Evolutionary conservation across 768 basidiomycete genomes (phyloP), one percentile per base, ranked within the genome.

Genomic region (Tylopilus rubrobrunneus): DNA sequence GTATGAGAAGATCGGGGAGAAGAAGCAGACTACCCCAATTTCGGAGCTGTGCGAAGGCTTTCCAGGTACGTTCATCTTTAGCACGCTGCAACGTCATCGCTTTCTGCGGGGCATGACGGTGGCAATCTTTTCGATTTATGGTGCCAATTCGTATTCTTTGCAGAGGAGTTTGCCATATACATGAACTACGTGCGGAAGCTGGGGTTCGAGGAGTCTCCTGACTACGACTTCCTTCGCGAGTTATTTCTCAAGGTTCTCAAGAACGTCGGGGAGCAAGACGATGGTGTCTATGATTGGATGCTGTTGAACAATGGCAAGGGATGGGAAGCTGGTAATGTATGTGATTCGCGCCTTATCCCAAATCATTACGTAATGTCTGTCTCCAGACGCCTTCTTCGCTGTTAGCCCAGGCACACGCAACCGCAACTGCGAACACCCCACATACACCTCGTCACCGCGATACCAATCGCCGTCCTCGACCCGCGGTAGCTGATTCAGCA

Each of bases 1-100:
- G 76, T 99, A 99, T 69, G 97, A 99, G 74, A 98, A 98, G 78
- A 99, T 99, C 61, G 97, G 96, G 45, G 97, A 97, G 76, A 98
- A 98, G 81, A 99, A 93, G 75, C 96, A 98, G 72, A 88, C 83
- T 8, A 97, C 96, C 15, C 78, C 83, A 7, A 98, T 99, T 62
- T 77, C 82, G 25, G 96, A 99, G 69, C 75, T 99, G 33, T 96
- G 94, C 62, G 96, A 99, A 67, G 93, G 95, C 31, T 98, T 96
- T 76, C 96, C 97, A 58, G 93, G 94, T 58, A 65, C 81, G 74
- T 37, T 49, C 23, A 28, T 55, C 23, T 46, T 45, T 33, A 11
- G 41, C 51, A 27, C 51, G 28, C 27, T 42, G 29, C n/a, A 36
- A 12, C 48, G 42, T 33, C 34, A 51, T 25, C 25, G 48, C 49